Conservation (phyloP, 441 rosid genomes). For the Arabidopsis lyrata region DNA sequence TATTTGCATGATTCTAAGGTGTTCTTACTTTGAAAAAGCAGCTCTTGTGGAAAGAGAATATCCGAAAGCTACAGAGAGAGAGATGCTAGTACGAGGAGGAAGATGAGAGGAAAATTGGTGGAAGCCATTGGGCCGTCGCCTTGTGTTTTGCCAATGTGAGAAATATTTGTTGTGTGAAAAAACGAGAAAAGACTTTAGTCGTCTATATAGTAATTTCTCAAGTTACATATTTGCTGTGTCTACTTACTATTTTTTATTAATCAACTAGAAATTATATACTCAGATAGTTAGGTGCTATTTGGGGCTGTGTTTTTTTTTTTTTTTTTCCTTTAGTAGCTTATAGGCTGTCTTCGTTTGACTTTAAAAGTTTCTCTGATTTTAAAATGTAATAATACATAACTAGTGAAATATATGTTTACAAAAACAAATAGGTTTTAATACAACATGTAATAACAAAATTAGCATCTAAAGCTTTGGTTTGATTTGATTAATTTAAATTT, state of each 20-base stretch:
- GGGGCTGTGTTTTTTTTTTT: not conserved
- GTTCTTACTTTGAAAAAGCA: slow-evolving; percentile 14
- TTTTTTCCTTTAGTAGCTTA: not conserved
- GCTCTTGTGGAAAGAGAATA: slow-evolving; percentile 20
- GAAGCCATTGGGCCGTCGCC: slow-evolving; percentile 5
- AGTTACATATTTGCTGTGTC: not conserved
- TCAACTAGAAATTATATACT: slow-evolving; percentile 6
- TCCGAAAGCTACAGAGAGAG: not conserved
- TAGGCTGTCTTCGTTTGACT: not conserved
- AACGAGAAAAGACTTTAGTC: not conserved
- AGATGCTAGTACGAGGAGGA: slow-evolving; percentile 20
- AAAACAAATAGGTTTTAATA: too few relatives aligned
- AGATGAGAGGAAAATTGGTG: slow-evolving; percentile 6
- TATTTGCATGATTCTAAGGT: not conserved
- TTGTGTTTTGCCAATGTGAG: slow-evolving; percentile 8
- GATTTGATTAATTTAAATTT: too few relatives aligned
- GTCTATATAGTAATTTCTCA: not conserved
- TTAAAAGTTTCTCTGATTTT: not conserved
- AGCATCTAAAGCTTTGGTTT: too few relatives aligned
- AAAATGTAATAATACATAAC: not conserved
- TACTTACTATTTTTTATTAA: not conserved
- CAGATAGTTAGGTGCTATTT: not conserved
- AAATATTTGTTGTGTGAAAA: not conserved
- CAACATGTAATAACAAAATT: too few relatives aligned
- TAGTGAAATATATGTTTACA: too few relatives aligned